A percentile compares a stretch with the other conserved stretches of the same genome.
Evolutionary conservation across 164 flowering plant species (phyloP).

Genomic region (Saururus chinensis): DNA sequence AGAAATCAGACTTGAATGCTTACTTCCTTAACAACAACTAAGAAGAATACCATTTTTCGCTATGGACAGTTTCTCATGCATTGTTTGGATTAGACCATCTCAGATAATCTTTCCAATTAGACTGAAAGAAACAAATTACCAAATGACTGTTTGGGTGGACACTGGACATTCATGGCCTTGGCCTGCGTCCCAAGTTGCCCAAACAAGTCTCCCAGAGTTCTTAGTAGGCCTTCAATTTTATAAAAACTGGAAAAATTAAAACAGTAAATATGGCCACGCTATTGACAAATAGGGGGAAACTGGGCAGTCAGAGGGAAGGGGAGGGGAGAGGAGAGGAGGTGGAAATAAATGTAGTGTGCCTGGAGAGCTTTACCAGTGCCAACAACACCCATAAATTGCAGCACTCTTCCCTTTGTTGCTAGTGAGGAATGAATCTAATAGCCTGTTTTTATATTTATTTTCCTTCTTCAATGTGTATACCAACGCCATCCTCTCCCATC

Average conservation of each 20-base stretch:
- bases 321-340: neutral
- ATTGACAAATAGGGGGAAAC: neutral
- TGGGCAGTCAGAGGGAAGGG: neutral
- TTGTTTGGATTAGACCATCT: too few relatives aligned
- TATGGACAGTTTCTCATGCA: too few relatives aligned
- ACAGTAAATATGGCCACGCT: neutral
- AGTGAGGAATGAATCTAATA: constrained; percentile 25
- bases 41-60: too few relatives aligned
- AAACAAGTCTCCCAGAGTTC: neutral
- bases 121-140: too few relatives aligned
- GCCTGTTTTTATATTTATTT: constrained; percentile 16
- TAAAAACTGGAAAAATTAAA: neutral
- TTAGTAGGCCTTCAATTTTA: too few relatives aligned
- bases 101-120: too few relatives aligned
- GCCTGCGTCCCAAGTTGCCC: constrained; percentile 7
- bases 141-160: too few relatives aligned
- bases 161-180: constrained; percentile 9
- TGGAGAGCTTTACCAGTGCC: constrained; percentile 24
- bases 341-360: constrained; percentile 5
- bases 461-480: constrained; percentile 14
- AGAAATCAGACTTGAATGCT: too few relatives aligned
- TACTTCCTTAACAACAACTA: too few relatives aligned
- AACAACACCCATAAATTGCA: constrained; percentile 32
- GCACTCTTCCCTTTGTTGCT: constrained; percentile 21
- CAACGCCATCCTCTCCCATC: constrained; percentile 8